Conservation (phyloP, 1,139 yeast genomes). For the Meyerozyma athensensis region DNA sequence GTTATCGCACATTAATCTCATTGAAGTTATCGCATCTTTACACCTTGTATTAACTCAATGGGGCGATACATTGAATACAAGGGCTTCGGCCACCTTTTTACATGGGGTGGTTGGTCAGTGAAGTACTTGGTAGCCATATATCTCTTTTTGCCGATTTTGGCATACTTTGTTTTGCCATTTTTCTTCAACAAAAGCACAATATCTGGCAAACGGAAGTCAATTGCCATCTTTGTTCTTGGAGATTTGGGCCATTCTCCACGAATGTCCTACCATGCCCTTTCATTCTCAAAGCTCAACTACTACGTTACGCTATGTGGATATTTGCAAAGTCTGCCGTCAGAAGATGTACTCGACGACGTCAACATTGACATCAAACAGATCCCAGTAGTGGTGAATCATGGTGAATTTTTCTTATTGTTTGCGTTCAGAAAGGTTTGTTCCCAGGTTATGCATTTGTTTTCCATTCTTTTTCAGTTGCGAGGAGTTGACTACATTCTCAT, state of each 20-base stretch:
- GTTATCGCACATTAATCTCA: no score
- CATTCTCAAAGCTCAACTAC: constrained; percentile 66
- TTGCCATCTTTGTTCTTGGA: constrained; percentile 81
- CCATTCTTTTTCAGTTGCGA: constrained; percentile 48
- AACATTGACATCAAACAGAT: constrained; percentile 52
- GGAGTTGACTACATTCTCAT: constrained; percentile 69
- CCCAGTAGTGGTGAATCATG: constrained; percentile 38
- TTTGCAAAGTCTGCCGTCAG: constrained; percentile 53
- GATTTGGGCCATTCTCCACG: constrained; percentile 96
- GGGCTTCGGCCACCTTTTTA: constrained; percentile 26
- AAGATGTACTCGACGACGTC: constrained; percentile 44
- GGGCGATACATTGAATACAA: constrained; percentile 18
- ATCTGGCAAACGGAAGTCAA: constrained; percentile 38
- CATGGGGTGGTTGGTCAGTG: constrained; percentile 34
- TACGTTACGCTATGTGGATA: constrained; percentile 86
- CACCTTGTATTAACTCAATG: no score
- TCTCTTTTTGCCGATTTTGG: constrained; percentile 30
- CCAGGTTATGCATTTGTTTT: constrained; percentile 48
- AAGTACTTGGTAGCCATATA: constrained; percentile 35
- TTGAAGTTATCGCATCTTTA: no score
- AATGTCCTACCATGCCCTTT: constrained; percentile 85
- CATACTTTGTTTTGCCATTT: constrained; percentile 33
- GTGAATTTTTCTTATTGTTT: constrained; percentile 54
- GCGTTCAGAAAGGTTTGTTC: constrained; percentile 53
- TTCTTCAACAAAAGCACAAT: constrained; percentile 16